phyloP scores from a whole-genome alignment of 108 stramenopile genomes.

The Asterionellopsis glacialis region DNA sequence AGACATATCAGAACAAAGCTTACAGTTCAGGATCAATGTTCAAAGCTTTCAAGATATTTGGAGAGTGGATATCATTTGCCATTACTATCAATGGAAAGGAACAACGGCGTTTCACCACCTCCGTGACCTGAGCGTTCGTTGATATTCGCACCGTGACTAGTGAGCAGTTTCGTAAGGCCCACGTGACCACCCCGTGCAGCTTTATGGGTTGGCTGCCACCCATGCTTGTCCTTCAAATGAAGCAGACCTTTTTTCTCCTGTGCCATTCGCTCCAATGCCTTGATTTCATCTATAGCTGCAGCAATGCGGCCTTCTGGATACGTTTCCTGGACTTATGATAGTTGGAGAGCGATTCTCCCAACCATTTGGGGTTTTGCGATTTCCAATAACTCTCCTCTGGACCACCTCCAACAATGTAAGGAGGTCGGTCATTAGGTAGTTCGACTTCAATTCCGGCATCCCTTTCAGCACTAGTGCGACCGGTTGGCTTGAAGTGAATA shows the following conservation, averaged over 20 bases:
- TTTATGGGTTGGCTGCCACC: slow-evolving; percentile 55
- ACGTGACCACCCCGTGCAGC: slow-evolving; percentile 51
- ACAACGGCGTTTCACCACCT: slow-evolving; percentile 35
- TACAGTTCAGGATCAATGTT: slow-evolving; percentile 34
- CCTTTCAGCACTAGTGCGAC: slow-evolving; percentile 30
- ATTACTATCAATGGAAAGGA: slow-evolving; percentile 29
- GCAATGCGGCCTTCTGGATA: slow-evolving; percentile 46
- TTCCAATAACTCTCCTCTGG: slow-evolving; percentile 3
- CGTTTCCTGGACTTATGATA: not conserved
- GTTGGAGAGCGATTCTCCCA: not conserved
- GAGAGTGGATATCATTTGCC: slow-evolving; percentile 34
- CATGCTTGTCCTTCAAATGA: slow-evolving; percentile 35
- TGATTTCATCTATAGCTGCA: slow-evolving; percentile 45
- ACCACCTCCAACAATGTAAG: slow-evolving; percentile 14
- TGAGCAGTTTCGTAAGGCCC: slow-evolving; percentile 43
- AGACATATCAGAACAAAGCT: not conserved
- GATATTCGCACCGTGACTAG: slow-evolving; percentile 48
- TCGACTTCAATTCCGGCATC: slow-evolving; percentile 3
- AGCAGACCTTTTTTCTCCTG: slow-evolving; percentile 9
- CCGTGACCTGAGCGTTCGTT: slow-evolving; percentile 51
- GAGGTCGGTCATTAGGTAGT: slow-evolving; percentile 11
- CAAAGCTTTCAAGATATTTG: slow-evolving; percentile 41
- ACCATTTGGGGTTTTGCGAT: not conserved
- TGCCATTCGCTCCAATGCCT: slow-evolving; percentile 18
- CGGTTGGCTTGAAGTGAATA: slow-evolving; percentile 85